Evolutionary conservation across 202 grass and related monocot species (phyloP).

Genomic region (Eragrostis tef): DNA sequence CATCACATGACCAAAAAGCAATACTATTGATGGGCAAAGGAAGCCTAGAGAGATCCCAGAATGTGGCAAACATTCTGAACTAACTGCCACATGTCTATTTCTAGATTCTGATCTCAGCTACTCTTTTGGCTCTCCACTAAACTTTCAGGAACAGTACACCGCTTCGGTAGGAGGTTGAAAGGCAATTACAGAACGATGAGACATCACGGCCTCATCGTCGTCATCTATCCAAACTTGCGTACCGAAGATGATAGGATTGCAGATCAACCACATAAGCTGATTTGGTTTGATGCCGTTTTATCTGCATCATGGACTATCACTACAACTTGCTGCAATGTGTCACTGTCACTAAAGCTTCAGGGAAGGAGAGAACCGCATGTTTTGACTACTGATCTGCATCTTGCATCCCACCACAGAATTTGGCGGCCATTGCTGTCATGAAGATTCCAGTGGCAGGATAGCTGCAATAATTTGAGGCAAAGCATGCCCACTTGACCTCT

Average conservation of each 20-base stretch:
- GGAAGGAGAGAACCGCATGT: conserved; percentile 22
- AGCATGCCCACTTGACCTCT: conserved; percentile 27
- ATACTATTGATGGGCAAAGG: conserved; percentile 27
- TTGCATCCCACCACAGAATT: conserved; percentile 45
- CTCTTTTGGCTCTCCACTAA: neutral
- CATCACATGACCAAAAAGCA: conserved; percentile 38
- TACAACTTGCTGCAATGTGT: conserved; percentile 10
- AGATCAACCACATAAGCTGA: conserved; percentile 26
- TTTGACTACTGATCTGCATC: conserved; percentile 46
- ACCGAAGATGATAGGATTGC: conserved; percentile 1
- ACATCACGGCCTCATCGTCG: conserved; percentile 13
- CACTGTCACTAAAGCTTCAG: conserved; percentile 47
- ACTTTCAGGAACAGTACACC: conserved; percentile 1
- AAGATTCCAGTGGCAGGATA: conserved; percentile 47
- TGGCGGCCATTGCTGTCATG: conserved; percentile 43
- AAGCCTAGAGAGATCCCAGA: conserved; percentile 15
- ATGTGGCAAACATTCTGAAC: conserved; percentile 42
- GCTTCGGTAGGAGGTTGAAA: conserved; percentile 7
- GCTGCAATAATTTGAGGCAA: conserved; percentile 44
- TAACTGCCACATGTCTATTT: conserved; percentile 21
- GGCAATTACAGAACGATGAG: neutral
- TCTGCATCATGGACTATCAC: conserved; percentile 29
- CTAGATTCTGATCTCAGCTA: conserved; percentile 22
- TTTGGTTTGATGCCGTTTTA: conserved; percentile 41
- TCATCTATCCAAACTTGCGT: neutral